phyloP scores from a whole-genome alignment of 2,329 filamentous ascomycete species.

The Colletotrichum siamense region DNA sequence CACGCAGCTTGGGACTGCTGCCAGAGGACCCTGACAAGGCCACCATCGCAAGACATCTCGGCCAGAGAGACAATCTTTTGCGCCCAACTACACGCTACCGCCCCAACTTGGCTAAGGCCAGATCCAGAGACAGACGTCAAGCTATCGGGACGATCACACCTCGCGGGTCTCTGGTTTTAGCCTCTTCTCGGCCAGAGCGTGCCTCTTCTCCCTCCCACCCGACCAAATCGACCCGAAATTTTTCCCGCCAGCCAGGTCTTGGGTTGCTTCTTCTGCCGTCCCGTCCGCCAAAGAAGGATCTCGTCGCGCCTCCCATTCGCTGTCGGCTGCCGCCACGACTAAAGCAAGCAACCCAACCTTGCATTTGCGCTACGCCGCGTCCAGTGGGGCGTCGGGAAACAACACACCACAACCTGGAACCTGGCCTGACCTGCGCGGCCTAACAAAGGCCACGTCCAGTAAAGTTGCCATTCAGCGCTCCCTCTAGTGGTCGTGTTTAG shows the following conservation, averaged over 20 bases:
- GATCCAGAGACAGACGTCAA: background rate
- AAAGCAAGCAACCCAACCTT: conserved; percentile 6
- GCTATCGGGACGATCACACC: conserved; percentile 11
- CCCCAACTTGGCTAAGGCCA: background rate
- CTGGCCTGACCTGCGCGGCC: conserved; percentile 14
- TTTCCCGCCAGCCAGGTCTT: background rate
- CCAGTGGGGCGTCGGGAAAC: conserved; percentile 12
- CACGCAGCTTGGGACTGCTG: conserved; percentile 4
- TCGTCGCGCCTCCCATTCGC: conserved; percentile 6
- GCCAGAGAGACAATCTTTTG: background rate
- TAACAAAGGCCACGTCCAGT: conserved; percentile 3
- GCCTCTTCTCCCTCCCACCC: background rate
- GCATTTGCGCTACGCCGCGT: background rate
- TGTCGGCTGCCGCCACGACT: background rate
- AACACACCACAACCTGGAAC: conserved; percentile 16
- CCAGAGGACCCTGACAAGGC: background rate
- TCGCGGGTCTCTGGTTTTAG: background rate
- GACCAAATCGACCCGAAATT: conserved; percentile 4
- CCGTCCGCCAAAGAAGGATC: background rate
- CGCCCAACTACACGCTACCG: background rate
- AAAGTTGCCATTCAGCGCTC: conserved; percentile 2
- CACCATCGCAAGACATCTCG: background rate
- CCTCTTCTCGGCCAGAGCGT: conserved; percentile 1
- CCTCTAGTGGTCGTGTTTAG: conserved; percentile 1
- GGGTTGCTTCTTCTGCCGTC: background rate